Evolutionary conservation across 192 early-diverging fungal species (phyloP).

Genomic region (Paraglomus brasilianum): DNA sequence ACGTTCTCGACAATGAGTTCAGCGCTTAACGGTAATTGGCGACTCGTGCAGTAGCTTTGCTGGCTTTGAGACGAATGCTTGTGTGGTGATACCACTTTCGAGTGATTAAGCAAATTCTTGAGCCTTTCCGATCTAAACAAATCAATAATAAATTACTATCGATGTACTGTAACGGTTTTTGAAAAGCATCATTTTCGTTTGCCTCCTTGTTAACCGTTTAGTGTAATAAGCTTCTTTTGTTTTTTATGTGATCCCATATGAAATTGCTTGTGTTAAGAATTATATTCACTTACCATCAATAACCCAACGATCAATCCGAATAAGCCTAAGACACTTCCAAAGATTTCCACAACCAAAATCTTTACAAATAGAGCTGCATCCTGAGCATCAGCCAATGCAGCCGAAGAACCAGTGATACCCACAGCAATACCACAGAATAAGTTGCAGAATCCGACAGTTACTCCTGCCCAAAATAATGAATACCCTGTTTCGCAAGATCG

Average conservation of each 20-base stretch:
- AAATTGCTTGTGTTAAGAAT: background rate
- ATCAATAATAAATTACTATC: background rate
- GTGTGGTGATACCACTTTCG: no score
- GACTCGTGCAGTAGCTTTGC: no score
- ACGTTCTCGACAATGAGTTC: no score
- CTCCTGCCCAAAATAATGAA: constrained; percentile 92
- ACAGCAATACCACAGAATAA: constrained; percentile 92
- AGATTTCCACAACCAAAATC: constrained; percentile 96
- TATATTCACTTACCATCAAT: constrained; percentile 58
- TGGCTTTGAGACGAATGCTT: no score
- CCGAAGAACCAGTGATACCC: constrained; percentile 89
- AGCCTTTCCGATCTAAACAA: constrained; percentile 23
- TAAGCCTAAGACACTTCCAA: constrained; percentile 92
- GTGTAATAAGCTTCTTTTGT: no score
- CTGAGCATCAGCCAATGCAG: constrained; percentile 94
- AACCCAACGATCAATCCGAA: constrained; percentile 97
- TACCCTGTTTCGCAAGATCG: constrained; percentile 53
- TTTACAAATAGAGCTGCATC: constrained; percentile 96
- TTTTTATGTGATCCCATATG: no score
- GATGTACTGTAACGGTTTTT: no score
- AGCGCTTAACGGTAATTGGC: no score
- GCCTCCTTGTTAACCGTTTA: no score
- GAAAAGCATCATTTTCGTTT: background rate
- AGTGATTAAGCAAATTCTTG: constrained; percentile 4
- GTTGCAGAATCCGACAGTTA: constrained; percentile 94